phyloP scores from a whole-genome alignment of 2,329 filamentous ascomycete genomes.

The Alternaria sp. region DNA sequence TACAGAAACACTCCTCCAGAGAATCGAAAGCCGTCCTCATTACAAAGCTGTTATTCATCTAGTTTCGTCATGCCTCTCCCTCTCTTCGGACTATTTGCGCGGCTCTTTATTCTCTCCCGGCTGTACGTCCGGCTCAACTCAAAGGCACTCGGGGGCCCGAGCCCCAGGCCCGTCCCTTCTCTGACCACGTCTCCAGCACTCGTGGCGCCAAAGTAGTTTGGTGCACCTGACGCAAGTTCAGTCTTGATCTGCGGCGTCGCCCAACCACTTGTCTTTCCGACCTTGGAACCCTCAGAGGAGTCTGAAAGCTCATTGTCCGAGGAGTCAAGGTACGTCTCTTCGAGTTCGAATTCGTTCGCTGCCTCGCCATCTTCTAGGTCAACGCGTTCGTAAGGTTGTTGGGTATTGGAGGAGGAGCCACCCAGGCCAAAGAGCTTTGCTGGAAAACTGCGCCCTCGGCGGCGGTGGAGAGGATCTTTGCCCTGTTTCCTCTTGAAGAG shows the following conservation, averaged over 20 bases:
- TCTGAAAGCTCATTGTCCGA: constrained; percentile 68
- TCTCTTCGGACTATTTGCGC: constrained; percentile 57
- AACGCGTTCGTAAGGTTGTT: constrained; percentile 74
- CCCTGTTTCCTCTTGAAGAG: constrained; percentile 52
- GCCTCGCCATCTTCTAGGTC: constrained; percentile 72
- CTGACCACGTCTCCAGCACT: constrained; percentile 26
- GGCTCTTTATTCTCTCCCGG: constrained; percentile 72
- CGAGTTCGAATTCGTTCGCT: constrained; percentile 75
- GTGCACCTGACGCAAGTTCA: constrained; percentile 15
- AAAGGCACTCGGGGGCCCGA: constrained; percentile 33
- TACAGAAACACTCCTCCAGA: neutral
- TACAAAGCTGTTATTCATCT: constrained; percentile 20
- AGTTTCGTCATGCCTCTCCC: constrained; percentile 22
- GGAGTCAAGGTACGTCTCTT: constrained; percentile 54
- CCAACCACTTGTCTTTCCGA: constrained; percentile 69
- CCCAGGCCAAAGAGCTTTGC: constrained; percentile 67
- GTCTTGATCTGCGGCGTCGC: constrained; percentile 68
- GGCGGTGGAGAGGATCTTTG: constrained; percentile 42
- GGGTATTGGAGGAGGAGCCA: constrained; percentile 49
- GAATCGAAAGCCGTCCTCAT: neutral
- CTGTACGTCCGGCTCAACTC: constrained; percentile 83
- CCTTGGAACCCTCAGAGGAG: constrained; percentile 61
- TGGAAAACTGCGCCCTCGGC: constrained; percentile 46
- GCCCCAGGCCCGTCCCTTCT: constrained; percentile 43
- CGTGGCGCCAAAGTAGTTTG: constrained; percentile 27